Conservation (phyloP, 805 yeast species). For the Candida fluviatilis region DNA sequence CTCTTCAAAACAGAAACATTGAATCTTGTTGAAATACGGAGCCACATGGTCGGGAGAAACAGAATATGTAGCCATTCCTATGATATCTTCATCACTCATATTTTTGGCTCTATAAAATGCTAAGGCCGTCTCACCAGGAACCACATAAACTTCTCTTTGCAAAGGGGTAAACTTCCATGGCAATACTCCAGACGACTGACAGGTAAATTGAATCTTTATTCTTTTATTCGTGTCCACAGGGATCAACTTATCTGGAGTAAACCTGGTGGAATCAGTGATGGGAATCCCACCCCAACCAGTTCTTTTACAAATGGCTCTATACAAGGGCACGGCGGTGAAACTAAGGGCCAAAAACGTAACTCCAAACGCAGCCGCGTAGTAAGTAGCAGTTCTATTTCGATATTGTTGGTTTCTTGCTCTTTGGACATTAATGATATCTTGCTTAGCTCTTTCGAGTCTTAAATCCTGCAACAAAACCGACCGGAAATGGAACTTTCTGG, state of each 20-base stretch:
- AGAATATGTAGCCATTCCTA: constrained; percentile 98
- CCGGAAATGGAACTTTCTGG: not conserved
- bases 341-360: constrained; percentile 71
- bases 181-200: constrained; percentile 82
- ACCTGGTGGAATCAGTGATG: constrained; percentile 73
- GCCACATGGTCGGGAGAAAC: constrained; percentile 97
- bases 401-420: constrained; percentile 25
- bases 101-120: constrained; percentile 94
- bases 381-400: constrained; percentile 53
- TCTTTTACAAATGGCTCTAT: constrained; percentile 85
- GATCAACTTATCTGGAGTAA: constrained; percentile 80
- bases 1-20: constrained; percentile 97
- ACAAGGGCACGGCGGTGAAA: constrained; percentile 89
- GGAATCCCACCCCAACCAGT: constrained; percentile 98
- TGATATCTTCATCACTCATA: constrained; percentile 78
- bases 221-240: constrained; percentile 85
- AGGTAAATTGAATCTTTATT: constrained; percentile 80
- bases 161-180: constrained; percentile 97
- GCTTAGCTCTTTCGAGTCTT: constrained; percentile 4
- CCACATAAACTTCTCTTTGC: constrained; percentile 85
- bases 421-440: constrained; percentile 15
- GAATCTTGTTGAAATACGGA: constrained; percentile 93
- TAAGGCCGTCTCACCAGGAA: constrained; percentile 97
- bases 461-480: not conserved
- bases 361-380: constrained; percentile 66